Base-by-base conservation (phyloP, 495 filamentous ascomycete species). In the Parathielavia hyrcaniae region DNA sequence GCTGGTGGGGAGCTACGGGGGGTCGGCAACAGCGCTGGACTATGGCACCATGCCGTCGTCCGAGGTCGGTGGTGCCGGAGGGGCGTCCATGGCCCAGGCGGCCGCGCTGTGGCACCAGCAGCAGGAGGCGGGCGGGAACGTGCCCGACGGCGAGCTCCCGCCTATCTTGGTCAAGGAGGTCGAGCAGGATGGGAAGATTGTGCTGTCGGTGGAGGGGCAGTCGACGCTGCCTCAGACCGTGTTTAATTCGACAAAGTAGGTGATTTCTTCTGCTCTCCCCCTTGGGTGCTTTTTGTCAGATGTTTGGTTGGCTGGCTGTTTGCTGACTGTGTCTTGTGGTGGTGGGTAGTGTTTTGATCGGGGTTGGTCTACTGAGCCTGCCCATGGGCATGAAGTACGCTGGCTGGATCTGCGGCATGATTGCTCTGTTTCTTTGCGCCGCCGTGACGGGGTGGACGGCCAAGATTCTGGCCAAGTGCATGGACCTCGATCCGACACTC, bases 141-240 rank as follows among this genome's bases (percentile, higher is more conserved):
- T 69, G 17, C 69, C 74, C 1, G 79, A 89, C 57, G 83, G 83
- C 23, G 89, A 90, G 67, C 75, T 85, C 38, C 84, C 87, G 62
- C 89, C 89, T 1, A 77, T 98, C 49, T 69, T 97, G 22, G 84
- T 97, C 45, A 95, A 89, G 71, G 84, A 89, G 67, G 81, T 96
- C 8, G 85, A 95, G 69, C 88, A 93, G 65, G 91, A 95, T 68
- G 93, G 93, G 23, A 89, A 87, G 57, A 76, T 90, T 17, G 83
- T 95, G 30, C 78, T 87, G 65, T 79, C 91, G 26, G 83, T 97
- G 8, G 82, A 93, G 57, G 93, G 93, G 38, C 90, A 92, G 76
- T 95, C 89, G 11, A 98, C 93, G 3, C 74, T 97, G 32, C 91
- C 92, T 2, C 93, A 98, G 74, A 97, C 93, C 0, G 79, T 97